These are phyloP conservation scores for Pseudozyma pruni DNA, from an alignment of 1,284 basidiomycete genomes.

Conservation along the genomic window DNA sequence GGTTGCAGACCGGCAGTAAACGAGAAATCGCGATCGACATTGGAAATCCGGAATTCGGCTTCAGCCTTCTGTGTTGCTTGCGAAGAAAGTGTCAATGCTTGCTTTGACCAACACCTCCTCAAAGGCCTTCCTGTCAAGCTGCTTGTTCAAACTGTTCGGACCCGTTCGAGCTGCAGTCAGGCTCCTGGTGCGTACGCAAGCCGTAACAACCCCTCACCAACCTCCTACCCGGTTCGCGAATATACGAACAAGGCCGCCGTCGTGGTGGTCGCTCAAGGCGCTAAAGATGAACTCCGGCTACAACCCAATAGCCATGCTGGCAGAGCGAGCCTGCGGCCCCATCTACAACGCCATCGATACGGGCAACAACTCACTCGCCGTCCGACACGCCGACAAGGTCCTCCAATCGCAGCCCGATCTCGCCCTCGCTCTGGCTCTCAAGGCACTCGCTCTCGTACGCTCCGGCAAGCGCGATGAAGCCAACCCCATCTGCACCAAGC, in stretches of 20 bases:
- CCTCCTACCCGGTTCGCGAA: constrained; percentile 13
- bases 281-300: constrained; percentile 32
- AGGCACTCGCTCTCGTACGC: constrained; percentile 82
- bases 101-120: background rate
- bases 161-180: constrained; percentile 2
- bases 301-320: constrained; percentile 47
- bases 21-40: constrained; percentile 19
- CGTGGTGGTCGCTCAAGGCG: constrained; percentile 4
- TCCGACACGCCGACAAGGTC: constrained; percentile 46
- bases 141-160: constrained; percentile 19
- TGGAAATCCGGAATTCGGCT: constrained; percentile 26
- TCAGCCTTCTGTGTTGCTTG: constrained; percentile 1
- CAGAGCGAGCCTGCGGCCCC: constrained; percentile 52
- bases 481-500: constrained; percentile 79
- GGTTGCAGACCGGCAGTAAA: constrained; percentile 4
- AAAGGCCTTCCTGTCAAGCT: too few relatives aligned
- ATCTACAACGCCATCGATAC: constrained; percentile 57
- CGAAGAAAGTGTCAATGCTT: constrained; percentile 10
- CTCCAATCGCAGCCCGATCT: constrained; percentile 45
- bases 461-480: constrained; percentile 84
- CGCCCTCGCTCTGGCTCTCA: constrained; percentile 72
- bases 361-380: constrained; percentile 41
- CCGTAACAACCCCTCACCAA: background rate
- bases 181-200: constrained; percentile 5
- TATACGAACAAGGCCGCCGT: constrained; percentile 10